These are phyloP conservation scores for Talaromyces wortmannii DNA, from an alignment of 495 filamentous ascomycete species.

Conservation along the genomic window DNA sequence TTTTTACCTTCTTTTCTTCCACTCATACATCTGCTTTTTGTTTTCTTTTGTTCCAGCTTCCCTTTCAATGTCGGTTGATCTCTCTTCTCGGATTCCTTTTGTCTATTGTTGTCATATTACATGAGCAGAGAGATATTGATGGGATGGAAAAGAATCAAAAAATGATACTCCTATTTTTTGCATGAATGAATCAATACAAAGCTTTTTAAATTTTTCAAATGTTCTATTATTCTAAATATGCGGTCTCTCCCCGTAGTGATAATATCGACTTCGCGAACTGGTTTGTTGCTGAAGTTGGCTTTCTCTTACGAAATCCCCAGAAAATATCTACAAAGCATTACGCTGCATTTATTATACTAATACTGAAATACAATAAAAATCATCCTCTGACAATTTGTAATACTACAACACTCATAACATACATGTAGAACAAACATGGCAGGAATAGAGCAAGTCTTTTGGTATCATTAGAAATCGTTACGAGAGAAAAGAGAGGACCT, in stretches of 20 bases:
- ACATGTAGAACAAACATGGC: no score
- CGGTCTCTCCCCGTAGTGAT: no score
- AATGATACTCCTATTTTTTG: neutral
- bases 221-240: no score
- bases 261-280: no score
- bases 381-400: no score
- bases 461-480: neutral
- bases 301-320: no score
- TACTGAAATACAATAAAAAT: no score
- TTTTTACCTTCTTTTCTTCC: slow-evolving; percentile 4
- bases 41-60: neutral
- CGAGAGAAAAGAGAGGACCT: neutral
- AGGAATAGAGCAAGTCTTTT: neutral
- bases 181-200: slow-evolving; percentile 1
- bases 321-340: no score
- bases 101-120: neutral
- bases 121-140: neutral
- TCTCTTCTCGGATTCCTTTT: neutral
- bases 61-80: neutral
- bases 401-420: no score
- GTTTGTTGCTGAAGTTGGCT: no score
- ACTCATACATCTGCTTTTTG: neutral
- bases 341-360: no score
- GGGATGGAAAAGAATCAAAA: neutral
- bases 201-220: no score